Conservation (phyloP, 2,329 filamentous ascomycete genomes). For the Sarocladium kiliense region DNA sequence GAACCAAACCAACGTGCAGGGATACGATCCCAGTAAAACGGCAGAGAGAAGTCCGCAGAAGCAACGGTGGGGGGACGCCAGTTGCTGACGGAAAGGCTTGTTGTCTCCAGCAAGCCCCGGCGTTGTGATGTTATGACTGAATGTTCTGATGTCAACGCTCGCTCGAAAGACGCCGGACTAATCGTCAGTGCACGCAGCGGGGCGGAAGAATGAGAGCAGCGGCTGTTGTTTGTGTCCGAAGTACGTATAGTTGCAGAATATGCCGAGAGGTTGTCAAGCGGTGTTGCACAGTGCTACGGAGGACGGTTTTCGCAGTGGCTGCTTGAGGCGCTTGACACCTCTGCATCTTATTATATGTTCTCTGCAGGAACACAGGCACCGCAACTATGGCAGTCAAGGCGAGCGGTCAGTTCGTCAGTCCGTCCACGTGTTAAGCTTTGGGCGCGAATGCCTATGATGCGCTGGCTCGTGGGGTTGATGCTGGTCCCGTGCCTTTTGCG, state of each 20-base stretch:
- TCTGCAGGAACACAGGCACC: background rate
- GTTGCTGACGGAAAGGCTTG: conserved; percentile 1
- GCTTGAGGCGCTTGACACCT: background rate
- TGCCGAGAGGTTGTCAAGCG: background rate
- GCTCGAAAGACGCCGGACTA: background rate
- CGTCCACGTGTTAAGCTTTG: conserved; percentile 8
- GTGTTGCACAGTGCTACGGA: background rate
- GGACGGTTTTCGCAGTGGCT: too few species aligned
- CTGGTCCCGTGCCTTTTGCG: background rate
- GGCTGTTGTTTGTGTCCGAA: background rate
- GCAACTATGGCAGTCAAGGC: background rate
- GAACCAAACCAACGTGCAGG: background rate
- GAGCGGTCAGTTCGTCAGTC: background rate
- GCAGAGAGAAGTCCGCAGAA: conserved; percentile 1
- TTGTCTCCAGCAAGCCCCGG: background rate
- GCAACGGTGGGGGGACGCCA: background rate
- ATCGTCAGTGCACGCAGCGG: background rate
- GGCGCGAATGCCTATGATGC: conserved; percentile 9
- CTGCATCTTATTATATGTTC: background rate
- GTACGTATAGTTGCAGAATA: background rate
- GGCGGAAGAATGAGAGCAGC: background rate
- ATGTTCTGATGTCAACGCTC: conserved; percentile 5
- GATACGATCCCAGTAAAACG: background rate
- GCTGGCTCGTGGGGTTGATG: background rate
- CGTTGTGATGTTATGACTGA: background rate